These are phyloP conservation scores for Citrus trifoliata DNA, from an alignment of 345 rosid genomes.

Conservation along the genomic window DNA sequence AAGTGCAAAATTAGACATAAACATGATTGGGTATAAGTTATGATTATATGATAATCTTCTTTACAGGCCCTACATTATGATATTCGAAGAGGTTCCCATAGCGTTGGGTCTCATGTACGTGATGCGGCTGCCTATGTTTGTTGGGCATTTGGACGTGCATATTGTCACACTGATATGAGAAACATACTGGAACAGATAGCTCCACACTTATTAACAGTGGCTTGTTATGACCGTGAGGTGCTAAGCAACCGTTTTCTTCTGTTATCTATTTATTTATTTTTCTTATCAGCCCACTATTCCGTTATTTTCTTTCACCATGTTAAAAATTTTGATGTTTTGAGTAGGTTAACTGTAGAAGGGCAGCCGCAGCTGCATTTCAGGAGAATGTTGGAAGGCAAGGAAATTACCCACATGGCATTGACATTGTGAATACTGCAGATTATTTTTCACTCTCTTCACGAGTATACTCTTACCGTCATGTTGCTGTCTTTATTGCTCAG, in stretches of 20 bases:
- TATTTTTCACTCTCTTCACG: slow-evolving; percentile 97
- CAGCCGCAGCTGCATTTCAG: slow-evolving; percentile 98
- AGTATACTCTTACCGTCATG: slow-evolving; percentile 72
- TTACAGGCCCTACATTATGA: slow-evolving; percentile 93
- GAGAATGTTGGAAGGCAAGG: slow-evolving; percentile 99
- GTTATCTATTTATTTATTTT: not conserved
- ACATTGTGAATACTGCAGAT: slow-evolving; percentile 90
- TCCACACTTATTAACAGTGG: slow-evolving; percentile 85
- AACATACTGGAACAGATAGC: slow-evolving; percentile 76
- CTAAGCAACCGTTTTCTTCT: slow-evolving; percentile 18
- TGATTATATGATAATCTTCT: slow-evolving; percentile 15
- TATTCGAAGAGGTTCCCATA: slow-evolving; percentile 96
- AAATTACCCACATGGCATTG: slow-evolving; percentile 94
- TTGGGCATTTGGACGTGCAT: slow-evolving; percentile 99
- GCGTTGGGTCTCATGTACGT: slow-evolving; percentile 98
- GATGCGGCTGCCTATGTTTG: slow-evolving; percentile 99
- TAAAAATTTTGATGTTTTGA: slow-evolving; percentile 16
- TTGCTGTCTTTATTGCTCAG: slow-evolving; percentile 75
- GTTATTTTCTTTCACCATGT: slow-evolving; percentile 9
- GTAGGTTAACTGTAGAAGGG: slow-evolving; percentile 98
- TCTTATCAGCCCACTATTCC: not conserved
- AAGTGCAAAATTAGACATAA: not conserved
- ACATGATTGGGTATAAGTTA: not conserved
- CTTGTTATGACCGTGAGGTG: slow-evolving; percentile 96
- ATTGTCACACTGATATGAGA: slow-evolving; percentile 83